Evolutionary conservation across 1,139 yeast species (phyloP), one percentile per base, ranked within the genome.

Genomic region (Zhuliangozyma blackwelliae): DNA sequence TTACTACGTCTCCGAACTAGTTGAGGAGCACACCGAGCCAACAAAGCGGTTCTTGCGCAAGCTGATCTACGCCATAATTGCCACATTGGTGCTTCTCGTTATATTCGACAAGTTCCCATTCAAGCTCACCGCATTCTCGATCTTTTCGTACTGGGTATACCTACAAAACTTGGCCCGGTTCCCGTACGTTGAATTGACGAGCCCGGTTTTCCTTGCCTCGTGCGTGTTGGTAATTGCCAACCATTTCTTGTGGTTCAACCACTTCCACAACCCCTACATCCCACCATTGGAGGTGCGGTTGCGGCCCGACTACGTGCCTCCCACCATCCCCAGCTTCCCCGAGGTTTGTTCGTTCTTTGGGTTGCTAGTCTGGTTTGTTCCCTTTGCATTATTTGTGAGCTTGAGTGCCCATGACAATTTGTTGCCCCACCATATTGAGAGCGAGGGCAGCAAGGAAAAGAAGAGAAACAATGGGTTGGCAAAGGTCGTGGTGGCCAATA

Each of bases 281-380:
- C 82, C 82, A 12, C 69, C 81, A 7, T 63, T 77, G 52, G 79
- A 75, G 43, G 74, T 66, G 41, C 63, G 85, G 41, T 64, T 78
- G 43, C 69, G 67, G 44, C 77, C 82, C 1, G 74, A 71, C 38
- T 82, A 80, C 50, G 63, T 61, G 19, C 78, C 86, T 23, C 85
- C 84, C n/a, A 75, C 76, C 36, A 76, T 86, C 41, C 95, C 96
- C 1, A 70, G 84, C 7, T 92, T 92, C 54, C 68, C 89, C 1
- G 96, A 94, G 55, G 87, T 92, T 3, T 87, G 97, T 22, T 84
- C 97, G 5, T 92, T 92, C 59, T 89, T 94, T 54, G 98, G 97
- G 1, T 65, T 92, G 31, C 82, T 95, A 50, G 82, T 92, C 10
- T 92, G 99, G 99, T 72, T 90, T 43, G 76, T 92, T 31, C 99